A percentile compares a stretch with the other conserved stretches of the same genome.
phyloP scores from a whole-genome alignment of 805 yeast genomes.

The Zygosaccharomyces lentus region DNA sequence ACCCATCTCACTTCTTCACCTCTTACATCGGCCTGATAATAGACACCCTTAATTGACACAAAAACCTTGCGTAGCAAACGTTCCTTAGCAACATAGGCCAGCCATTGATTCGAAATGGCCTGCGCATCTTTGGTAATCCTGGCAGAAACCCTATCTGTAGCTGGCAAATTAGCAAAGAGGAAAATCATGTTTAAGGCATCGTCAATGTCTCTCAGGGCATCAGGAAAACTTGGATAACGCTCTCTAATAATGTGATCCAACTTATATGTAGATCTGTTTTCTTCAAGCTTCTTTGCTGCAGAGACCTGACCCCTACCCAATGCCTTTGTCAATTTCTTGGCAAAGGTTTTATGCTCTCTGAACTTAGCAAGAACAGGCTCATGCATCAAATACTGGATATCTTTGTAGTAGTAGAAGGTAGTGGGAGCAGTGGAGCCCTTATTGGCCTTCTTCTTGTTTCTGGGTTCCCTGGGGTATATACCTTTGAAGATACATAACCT shows the following conservation, averaged over 20 bases:
- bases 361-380: conserved; percentile 90
- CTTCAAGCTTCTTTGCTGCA: conserved; percentile 82
- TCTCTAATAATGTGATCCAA: conserved; percentile 90
- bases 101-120: conserved; percentile 87
- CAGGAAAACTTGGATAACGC: conserved; percentile 89
- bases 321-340: conserved; percentile 84
- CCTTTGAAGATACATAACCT: conserved; percentile 97
- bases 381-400: conserved; percentile 89
- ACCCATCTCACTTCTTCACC: conserved; percentile 97
- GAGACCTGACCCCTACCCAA: conserved; percentile 87
- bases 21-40: conserved; percentile 81
- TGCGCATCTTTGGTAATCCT: conserved; percentile 85
- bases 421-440: conserved; percentile 97
- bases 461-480: conserved; percentile 94
- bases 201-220: conserved; percentile 88
- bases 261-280: conserved; percentile 63
- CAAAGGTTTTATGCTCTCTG: conserved; percentile 92
- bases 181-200: conserved; percentile 95
- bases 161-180: conserved; percentile 90
- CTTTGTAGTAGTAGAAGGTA: conserved; percentile 90
- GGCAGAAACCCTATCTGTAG: conserved; percentile 75
- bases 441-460: conserved; percentile 93
- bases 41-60: conserved; percentile 95
- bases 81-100: conserved; percentile 86
- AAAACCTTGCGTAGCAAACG: conserved; percentile 80